phyloP scores from a whole-genome alignment of 2,329 filamentous ascomycete genomes.

The Venturia carpophila region DNA sequence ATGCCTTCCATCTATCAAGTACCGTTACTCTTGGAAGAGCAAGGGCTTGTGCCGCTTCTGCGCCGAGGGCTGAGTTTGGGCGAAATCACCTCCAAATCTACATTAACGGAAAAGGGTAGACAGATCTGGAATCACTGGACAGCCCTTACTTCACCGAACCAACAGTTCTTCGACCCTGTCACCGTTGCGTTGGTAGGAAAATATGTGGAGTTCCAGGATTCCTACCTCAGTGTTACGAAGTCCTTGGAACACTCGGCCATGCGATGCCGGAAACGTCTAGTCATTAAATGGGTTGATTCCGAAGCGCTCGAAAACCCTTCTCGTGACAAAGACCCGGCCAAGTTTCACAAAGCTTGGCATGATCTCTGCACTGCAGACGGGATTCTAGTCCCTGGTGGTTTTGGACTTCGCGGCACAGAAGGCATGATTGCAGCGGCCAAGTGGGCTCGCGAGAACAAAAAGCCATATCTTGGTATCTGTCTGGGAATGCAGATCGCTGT shows the following conservation, averaged over 20 bases:
- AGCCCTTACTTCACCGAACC: conserved; percentile 58
- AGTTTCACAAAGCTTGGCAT: conserved; percentile 83
- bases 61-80: conserved; percentile 58
- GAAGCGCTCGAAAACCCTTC: conserved; percentile 68
- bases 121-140: conserved; percentile 76
- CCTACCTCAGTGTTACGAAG: conserved; percentile 78
- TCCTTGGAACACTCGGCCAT: conserved; percentile 87
- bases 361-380: conserved; percentile 62
- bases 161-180: conserved; percentile 56
- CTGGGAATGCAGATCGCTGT: conserved; percentile 90
- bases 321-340: conserved; percentile 54
- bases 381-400: conserved; percentile 66
- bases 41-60: conserved; percentile 65
- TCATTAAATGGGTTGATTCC: conserved; percentile 77
- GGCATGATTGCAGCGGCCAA: conserved; percentile 86
- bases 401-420: conserved; percentile 72
- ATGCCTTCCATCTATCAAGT: conserved; percentile 91
- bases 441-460: conserved; percentile 75
- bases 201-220: conserved; percentile 77
- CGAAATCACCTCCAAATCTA: conserved; percentile 43
- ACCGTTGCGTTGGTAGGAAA: conserved; percentile 87
- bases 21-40: conserved; percentile 79
- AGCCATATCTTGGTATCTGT: conserved; percentile 83
- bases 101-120: conserved; percentile 54
- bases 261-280: conserved; percentile 70